Percentiles rank a stretch among this genome's conserved stretches.
These are phyloP conservation scores for Psilocybe mexicana DNA, from an alignment of 1,284 basidiomycete genomes.

Conservation along the genomic window DNA sequence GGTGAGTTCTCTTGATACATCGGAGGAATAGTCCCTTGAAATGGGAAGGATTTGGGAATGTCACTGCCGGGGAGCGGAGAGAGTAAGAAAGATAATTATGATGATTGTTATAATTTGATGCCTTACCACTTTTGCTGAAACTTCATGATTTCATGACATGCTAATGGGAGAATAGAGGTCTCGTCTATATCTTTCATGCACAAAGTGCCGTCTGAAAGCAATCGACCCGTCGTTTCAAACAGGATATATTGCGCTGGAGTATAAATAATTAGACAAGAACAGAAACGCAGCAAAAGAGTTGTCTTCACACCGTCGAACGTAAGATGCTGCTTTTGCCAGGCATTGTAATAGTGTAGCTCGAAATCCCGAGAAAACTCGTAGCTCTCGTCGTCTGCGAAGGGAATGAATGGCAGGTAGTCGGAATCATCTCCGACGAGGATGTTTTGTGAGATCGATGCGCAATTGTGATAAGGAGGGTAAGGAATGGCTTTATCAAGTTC, in stretches of 20 bases:
- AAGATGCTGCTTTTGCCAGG: conserved; percentile 43
- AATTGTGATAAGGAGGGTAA: conserved; percentile 49
- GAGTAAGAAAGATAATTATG: neutral
- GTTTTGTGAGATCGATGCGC: conserved; percentile 46
- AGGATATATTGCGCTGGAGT: conserved; percentile 46
- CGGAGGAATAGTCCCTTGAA: conserved; percentile 20
- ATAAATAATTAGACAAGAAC: neutral
- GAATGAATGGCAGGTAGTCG: conserved; percentile 55
- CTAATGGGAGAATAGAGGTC: conserved; percentile 41
- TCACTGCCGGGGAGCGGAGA: conserved; percentile 20
- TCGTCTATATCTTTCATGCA: conserved; percentile 43
- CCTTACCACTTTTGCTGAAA: conserved; percentile 36
- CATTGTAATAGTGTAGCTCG: conserved; percentile 42
- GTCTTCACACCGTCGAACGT: conserved; percentile 52
- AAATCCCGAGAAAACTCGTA: conserved; percentile 45
- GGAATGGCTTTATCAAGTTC: conserved; percentile 25
- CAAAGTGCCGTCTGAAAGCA: conserved; percentile 37
- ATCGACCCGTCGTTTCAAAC: conserved; percentile 42
- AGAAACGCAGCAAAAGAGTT: neutral
- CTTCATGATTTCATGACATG: conserved; percentile 35
- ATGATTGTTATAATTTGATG: neutral
- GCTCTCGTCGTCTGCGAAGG: conserved; percentile 52
- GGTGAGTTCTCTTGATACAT: neutral
- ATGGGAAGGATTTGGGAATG: conserved; percentile 30
- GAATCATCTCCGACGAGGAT: conserved; percentile 58